Evolutionary conservation across 2,329 filamentous ascomycete species (phyloP), one percentile per base, ranked within the genome.

Genomic region (Chaetothyriales sp.): DNA sequence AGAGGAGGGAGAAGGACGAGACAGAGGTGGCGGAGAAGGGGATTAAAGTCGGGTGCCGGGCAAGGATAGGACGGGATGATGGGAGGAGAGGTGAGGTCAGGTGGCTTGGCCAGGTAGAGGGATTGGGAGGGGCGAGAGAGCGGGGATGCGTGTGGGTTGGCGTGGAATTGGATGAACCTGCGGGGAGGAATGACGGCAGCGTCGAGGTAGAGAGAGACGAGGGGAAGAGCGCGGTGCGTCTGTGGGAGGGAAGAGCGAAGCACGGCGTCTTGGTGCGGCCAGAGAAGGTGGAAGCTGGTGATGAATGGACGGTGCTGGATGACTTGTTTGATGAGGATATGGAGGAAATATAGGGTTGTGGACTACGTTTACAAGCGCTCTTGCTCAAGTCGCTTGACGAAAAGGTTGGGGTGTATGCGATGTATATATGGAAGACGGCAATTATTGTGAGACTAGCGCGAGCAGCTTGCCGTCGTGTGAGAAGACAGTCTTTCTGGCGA

Each of bases 21-120:
- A 51, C 52, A 9, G 87, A 94, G 63, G 74, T 95, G 58, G 72
- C 77, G 57, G 76, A 77, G 51, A 80, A 83, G 66, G 82, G 83
- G 69, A 83, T 86, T 58, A 71, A 68, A 49, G 73, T 77, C 9
- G 82, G 81, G 43, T 77, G 72, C 66, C 70, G 82, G 57, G 86
- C 82, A 67, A 73, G 81, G 50, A 74, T 86, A 18, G 80, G 80
- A 49, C 77, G 77, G 49, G 78, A 85, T 53, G 85, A 90, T 65
- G 72, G 70, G 37, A 77, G 83, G 56, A 77, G 86, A 60, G 87
- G 87, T 51, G 76, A 75, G 47, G 74, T 69, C 44, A 48, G 59
- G 51, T 70, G 71, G 49, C 29, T 66, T 22, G 58, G 61, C 3
- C 63, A 67, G 22, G 57, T 72, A 4, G 63, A 67, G 5, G 54